Base-by-base conservation (phyloP, 306 rosid species). In the Rosa rugosa region DNA sequence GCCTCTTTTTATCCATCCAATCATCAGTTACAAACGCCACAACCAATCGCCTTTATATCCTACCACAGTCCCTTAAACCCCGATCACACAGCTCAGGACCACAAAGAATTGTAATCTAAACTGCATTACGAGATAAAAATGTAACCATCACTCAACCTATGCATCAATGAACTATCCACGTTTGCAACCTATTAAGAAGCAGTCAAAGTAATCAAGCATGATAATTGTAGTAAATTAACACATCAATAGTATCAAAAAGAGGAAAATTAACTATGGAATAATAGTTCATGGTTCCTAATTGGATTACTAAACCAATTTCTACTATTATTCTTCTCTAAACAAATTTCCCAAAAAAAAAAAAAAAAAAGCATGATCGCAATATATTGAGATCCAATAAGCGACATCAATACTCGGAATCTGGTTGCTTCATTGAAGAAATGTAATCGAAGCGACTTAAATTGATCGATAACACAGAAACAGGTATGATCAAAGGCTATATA, bases 1-100 rank as follows among this genome's bases (percentile, higher is more conserved):
- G 93, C 41, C 77, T 85, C 85, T 87, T 88, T 75, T 77, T 85
- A 82, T 86, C 91, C 99, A 92, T 92, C 83, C 79, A 62, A 47
- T 83, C 77, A 64, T 78, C 57, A 82, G 77, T 53, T 64, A 81
- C n/a, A 68, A 78, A 78, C 1, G 49, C n/a, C 34, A 75, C 70
- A 75, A 60, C 72, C 77, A 51, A 75, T 65, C 63, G 57, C 45
- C 79, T 57, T 54, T 60, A 64, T 36, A 64, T 1, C 31, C 59
- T 18, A 31, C 47, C 46, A 11, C 27, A 78, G 53, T 71, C 77
- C 41, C 78, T 71, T 11, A 47, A 47, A 31, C 36, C 36, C 36
- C 36, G 36, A 31, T 31, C 36, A 31, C 36, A 31, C 36, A 31
- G 36, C 36, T 31, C 36, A 31, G 36, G 46, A 44, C 46, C 8